Conservation (phyloP, 176 grass and related monocot species). For the Pontederia paniculata region DNA sequence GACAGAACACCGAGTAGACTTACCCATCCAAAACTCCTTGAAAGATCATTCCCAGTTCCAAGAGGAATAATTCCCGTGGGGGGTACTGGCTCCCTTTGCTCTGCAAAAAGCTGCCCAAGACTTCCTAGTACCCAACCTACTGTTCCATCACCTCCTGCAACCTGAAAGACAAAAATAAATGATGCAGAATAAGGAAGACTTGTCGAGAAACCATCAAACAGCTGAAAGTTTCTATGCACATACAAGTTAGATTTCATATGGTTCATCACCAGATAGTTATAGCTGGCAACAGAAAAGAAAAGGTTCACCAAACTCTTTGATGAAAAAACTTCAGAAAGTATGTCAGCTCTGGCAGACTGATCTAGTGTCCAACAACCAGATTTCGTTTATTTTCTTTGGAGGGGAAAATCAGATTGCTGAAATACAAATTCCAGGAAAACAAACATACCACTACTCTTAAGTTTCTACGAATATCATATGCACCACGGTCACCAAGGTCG, state of each 20-base stretch:
- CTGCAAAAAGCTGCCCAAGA: conserved; percentile 56
- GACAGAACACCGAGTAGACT: conserved; percentile 11
- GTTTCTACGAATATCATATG: conserved; percentile 43
- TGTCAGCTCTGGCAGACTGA: not conserved
- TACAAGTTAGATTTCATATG: not conserved
- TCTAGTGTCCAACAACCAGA: conserved; percentile 10
- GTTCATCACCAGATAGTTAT: not conserved
- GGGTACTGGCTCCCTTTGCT: conserved; percentile 55
- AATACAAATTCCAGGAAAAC: conserved; percentile 4
- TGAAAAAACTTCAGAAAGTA: not conserved
- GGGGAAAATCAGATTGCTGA: not conserved
- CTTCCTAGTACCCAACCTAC: conserved; percentile 70
- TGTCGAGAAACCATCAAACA: conserved; percentile 1
- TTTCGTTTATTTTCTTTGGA: not conserved
- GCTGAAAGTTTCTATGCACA: not conserved
- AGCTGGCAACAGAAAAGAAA: not conserved
- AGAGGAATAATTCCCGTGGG: conserved; percentile 77
- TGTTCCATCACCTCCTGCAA: conserved; percentile 84
- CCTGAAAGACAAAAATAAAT: conserved; percentile 37
- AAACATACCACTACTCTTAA: conserved; percentile 81
- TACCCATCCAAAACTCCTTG: conserved; percentile 95
- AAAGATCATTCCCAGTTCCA: conserved; percentile 94
- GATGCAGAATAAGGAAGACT: conserved; percentile 2
- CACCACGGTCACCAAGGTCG: conserved; percentile 49
- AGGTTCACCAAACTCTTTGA: not conserved